Conservation (phyloP, 2,329 filamentous ascomycete species). For the Parasarocladium wereldwijsianum region DNA sequence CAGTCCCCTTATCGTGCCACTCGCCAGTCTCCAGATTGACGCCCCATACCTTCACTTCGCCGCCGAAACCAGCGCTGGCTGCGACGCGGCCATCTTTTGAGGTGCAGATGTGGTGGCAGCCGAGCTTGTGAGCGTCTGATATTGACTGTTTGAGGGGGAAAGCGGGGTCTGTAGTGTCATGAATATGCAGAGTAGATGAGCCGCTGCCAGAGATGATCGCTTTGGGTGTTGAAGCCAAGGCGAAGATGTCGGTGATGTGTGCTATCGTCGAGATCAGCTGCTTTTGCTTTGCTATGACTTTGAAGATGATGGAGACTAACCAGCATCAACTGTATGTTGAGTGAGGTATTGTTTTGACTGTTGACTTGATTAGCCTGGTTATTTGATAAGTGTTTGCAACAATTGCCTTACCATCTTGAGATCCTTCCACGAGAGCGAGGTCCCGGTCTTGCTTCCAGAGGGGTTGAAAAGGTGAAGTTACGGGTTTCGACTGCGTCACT, state of each 20-base stretch:
- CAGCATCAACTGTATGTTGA: conserved; percentile 77
- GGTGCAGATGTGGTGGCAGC: conserved; percentile 78
- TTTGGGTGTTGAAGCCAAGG: conserved; percentile 59
- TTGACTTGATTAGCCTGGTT: conserved; percentile 4
- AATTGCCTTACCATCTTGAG: conserved; percentile 13
- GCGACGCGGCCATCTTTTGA: conserved; percentile 54
- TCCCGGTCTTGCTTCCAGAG: neutral
- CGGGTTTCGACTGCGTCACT: conserved; percentile 1
- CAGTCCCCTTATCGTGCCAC: conserved; percentile 28
- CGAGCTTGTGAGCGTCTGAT: conserved; percentile 66
- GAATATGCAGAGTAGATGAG: conserved; percentile 65
- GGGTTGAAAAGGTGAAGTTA: neutral
- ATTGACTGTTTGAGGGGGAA: conserved; percentile 73
- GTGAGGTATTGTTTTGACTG: conserved; percentile 98
- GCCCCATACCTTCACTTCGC: conserved; percentile 75
- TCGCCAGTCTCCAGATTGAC: conserved; percentile 40
- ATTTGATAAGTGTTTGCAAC: neutral
- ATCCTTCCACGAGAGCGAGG: neutral
- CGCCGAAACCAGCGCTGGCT: conserved; percentile 77
- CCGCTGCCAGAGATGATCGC: conserved; percentile 75
- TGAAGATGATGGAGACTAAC: conserved; percentile 30
- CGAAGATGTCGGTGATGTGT: conserved; percentile 74
- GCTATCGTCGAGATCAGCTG: conserved; percentile 31
- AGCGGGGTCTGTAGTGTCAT: conserved; percentile 56
- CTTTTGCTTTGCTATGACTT: conserved; percentile 6